A percentile compares a stretch with the other conserved stretches of the same genome.
phyloP scores from a whole-genome alignment of 208 protist species.

The Willaertia magna region DNA sequence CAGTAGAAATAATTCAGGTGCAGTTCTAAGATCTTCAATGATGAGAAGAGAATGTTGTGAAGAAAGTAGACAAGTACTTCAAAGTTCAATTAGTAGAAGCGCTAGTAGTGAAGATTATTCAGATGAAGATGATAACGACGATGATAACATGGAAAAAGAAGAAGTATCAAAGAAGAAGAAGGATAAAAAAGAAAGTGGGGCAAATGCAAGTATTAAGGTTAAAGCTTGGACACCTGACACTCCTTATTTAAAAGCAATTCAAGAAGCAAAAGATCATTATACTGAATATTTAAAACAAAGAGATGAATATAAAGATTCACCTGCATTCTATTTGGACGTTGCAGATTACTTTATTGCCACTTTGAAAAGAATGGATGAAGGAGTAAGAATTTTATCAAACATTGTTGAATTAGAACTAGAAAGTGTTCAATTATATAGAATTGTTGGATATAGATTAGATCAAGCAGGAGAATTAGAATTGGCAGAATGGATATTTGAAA shows the following conservation, averaged over 20 bases:
- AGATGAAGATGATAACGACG: too few species aligned
- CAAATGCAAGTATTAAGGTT: neutral
- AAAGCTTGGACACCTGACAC: neutral
- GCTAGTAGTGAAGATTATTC: too few species aligned
- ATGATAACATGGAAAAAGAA: too few species aligned
- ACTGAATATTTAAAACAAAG: neutral
- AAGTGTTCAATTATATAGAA: neutral
- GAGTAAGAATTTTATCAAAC: neutral
- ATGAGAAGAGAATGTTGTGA: too few species aligned
- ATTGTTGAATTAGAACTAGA: conserved; percentile 4
- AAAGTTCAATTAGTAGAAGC: too few species aligned
- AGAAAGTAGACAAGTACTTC: too few species aligned
- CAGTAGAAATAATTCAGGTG: too few species aligned
- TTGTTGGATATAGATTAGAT: conserved; percentile 7
- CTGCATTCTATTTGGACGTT: neutral
- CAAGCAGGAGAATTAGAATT: neutral
- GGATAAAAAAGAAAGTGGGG: neutral
- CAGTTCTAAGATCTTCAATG: too few species aligned
- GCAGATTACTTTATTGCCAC: neutral
- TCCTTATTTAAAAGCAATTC: neutral
- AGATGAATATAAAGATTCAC: neutral
- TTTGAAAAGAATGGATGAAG: neutral
- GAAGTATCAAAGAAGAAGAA: neutral
- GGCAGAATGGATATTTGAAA: neutral
- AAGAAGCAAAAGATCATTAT: neutral